These are phyloP conservation scores for Aspergillus bertholletiae DNA, from an alignment of 495 filamentous ascomycete species.

Conservation along the genomic window DNA sequence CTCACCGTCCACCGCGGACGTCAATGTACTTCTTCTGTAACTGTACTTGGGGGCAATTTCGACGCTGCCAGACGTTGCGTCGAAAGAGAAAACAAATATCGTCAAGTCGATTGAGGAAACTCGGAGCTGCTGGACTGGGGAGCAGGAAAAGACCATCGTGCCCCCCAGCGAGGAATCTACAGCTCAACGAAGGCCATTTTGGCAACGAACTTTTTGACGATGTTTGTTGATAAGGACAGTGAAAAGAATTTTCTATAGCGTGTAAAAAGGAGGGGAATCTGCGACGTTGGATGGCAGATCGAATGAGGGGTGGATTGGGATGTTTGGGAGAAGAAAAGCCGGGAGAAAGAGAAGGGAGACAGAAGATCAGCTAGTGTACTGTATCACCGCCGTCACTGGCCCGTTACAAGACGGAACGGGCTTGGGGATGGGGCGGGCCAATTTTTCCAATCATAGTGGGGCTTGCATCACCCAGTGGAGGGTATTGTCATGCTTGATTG, in stretches of 20 bases:
- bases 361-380: constrained; percentile 17
- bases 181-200: constrained; percentile 87
- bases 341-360: constrained; percentile 29
- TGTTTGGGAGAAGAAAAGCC: constrained; percentile 19
- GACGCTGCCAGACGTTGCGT: constrained; percentile 40
- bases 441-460: constrained; percentile 26
- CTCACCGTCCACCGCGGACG: constrained; percentile 36
- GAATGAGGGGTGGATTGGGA: constrained; percentile 21
- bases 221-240: constrained; percentile 46
- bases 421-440: constrained; percentile 15
- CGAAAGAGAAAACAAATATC: constrained; percentile 63
- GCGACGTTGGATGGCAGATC: constrained; percentile 6
- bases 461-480: constrained; percentile 3
- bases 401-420: constrained; percentile 13
- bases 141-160: constrained; percentile 58
- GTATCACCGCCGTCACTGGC: constrained; percentile 7
- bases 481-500: constrained; percentile 20
- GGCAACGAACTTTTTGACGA: constrained; percentile 82
- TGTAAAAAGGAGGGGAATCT: constrained; percentile 23
- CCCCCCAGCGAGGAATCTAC: constrained; percentile 85
- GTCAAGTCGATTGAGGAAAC: constrained; percentile 69
- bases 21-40: constrained; percentile 39
- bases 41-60: constrained; percentile 47
- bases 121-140: constrained; percentile 82
- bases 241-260: constrained; percentile 27